Base-by-base conservation (phyloP, 176 grass and related monocot genomes). In the Oryza brachyantha region DNA sequence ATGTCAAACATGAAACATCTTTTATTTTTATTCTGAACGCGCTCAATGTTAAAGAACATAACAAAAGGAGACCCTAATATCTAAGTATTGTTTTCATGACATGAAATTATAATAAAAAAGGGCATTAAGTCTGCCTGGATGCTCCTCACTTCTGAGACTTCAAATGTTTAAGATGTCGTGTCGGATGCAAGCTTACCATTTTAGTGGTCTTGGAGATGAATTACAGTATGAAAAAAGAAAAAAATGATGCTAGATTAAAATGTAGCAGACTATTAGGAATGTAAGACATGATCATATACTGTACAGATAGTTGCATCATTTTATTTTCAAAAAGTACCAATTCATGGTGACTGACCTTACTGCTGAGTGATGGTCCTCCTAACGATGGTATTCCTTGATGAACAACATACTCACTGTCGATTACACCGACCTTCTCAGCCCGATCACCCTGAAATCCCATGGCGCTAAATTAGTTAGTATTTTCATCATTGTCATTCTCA, bases 381-480 rank as follows among this genome's bases (percentile, higher is more conserved):
- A 98, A 87, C n/a, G 92, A 92, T 61, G 95, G 95, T 88, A 98
- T 98, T 37, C 95, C 95, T 88, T 92, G 87, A 89, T 98, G 89
- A 67, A 98, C 70, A 82, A 98, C 79, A 89, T 84, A 98, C 85
- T 97, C 95, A 61, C 81, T 94, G 37, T 98, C 95, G 86, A 98
- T 94, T 35, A 98, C 95, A 26, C 89, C 95, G 5, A 98, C 95
- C 81, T 98, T 98, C 85, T 94, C 93, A 41, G 92, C 93, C 81
- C 90, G 88, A 69, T 98, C 92, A 80, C 95, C 95, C 92, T 98
- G 87, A 88, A 94, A 92, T 77, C 54, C 68, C 45, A 77, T 64
- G 54, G 39, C 25, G 61, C 17, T 50, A 46, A 27, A 59, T 66
- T 64, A 66, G 82, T 88, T 55, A 42, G n/a, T n/a, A 42, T 52